These are phyloP conservation scores for Auricularia heimuer DNA, from an alignment of 768 basidiomycete genomes.

Conservation along the genomic window DNA sequence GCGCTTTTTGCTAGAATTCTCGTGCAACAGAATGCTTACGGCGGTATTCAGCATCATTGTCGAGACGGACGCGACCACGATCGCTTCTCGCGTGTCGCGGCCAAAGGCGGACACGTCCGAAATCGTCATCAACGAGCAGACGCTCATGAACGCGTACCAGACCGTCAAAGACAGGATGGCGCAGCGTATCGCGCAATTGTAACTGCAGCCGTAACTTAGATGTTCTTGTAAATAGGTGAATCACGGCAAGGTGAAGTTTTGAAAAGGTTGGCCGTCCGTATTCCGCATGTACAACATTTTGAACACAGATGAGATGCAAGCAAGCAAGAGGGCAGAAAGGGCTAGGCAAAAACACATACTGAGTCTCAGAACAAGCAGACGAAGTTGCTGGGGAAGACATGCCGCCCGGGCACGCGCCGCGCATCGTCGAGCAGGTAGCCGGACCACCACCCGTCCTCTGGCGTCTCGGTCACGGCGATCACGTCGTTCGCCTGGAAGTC, in stretches of 20 bases:
- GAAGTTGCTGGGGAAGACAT: conserved; percentile 85
- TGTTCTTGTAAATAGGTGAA: no score
- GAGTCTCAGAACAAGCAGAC: conserved; percentile 56
- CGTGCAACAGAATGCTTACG: not conserved
- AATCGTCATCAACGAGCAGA: conserved; percentile 98
- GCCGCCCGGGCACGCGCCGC: conserved; percentile 56
- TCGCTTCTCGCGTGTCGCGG: conserved; percentile 86
- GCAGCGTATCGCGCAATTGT: conserved; percentile 72
- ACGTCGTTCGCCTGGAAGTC: conserved; percentile 93
- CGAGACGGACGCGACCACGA: conserved; percentile 92
- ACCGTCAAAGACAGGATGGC: conserved; percentile 79
- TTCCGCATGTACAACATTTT: no score
- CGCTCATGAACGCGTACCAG: conserved; percentile 86
- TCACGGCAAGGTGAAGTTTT: no score
- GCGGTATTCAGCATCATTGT: conserved; percentile 67
- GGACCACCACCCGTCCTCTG: conserved; percentile 98
- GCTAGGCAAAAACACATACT: no score
- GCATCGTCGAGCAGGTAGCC: conserved; percentile 76
- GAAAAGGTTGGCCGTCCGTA: no score
- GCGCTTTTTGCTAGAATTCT: conserved; percentile 21
- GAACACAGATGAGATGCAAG: no score
- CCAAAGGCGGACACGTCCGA: conserved; percentile 90
- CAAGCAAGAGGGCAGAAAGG: no score
- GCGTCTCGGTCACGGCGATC: conserved; percentile 88
- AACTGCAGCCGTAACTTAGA: conserved; percentile 13